Conservation (phyloP, 345 rosid species). For the Boechera divaricarpa region DNA sequence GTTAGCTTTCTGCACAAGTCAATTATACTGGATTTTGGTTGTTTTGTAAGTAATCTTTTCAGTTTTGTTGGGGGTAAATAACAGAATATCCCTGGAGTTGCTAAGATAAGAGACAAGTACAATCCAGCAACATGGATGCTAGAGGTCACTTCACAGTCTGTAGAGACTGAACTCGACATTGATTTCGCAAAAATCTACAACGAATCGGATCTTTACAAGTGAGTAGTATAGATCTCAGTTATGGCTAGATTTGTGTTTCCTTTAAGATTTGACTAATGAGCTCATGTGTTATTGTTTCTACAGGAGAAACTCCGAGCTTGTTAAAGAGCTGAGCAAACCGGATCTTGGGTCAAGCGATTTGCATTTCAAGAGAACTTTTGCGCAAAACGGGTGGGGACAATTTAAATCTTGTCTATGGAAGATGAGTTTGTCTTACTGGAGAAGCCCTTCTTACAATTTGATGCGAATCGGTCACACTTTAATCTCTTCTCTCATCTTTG, state of each 20-base stretch:
- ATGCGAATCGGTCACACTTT: slow-evolving; percentile 49
- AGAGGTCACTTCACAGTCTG: slow-evolving; percentile 65
- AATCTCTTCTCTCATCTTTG: slow-evolving; percentile 58
- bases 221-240: slow-evolving; percentile 34
- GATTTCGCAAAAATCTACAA: slow-evolving; percentile 65
- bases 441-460: slow-evolving; percentile 79
- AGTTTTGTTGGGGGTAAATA: background rate
- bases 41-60: background rate
- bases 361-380: slow-evolving; percentile 58
- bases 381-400: slow-evolving; percentile 68
- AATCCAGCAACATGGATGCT: slow-evolving; percentile 94
- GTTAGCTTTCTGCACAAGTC: slow-evolving; percentile 44
- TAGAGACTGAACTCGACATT: slow-evolving; percentile 62
- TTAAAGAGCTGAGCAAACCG: slow-evolving; percentile 55
- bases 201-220: slow-evolving; percentile 58
- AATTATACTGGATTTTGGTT: background rate
- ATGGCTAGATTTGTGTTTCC: background rate
- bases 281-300: slow-evolving; percentile 2
- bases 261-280: background rate
- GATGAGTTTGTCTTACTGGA: slow-evolving; percentile 79
- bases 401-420: slow-evolving; percentile 83
- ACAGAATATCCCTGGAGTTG: slow-evolving; percentile 64
- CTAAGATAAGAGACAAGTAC: slow-evolving; percentile 62
- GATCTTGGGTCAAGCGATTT: slow-evolving; percentile 56
- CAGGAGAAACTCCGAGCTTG: slow-evolving; percentile 61